Evolutionary conservation across 1,284 basidiomycete genomes (phyloP).

Genomic region (Afroboletus lepidellus): DNA sequence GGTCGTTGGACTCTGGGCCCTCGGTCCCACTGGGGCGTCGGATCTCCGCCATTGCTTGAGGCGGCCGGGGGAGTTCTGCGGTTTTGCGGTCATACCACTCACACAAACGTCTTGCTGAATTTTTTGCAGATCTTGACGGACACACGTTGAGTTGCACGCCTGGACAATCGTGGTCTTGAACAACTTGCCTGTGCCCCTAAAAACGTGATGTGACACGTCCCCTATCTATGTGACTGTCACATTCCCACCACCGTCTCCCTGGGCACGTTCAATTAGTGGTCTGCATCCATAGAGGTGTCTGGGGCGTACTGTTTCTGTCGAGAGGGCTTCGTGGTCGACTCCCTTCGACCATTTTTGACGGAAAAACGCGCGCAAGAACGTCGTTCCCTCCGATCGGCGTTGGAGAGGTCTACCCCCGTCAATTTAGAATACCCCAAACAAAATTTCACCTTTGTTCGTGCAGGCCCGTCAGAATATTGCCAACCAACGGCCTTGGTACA

Average conservation of each 20-base stretch:
- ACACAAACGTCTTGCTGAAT: conserved; percentile 29
- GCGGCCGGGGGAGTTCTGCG: not conserved
- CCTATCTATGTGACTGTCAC: conserved; percentile 34
- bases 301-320: conserved; percentile 5
- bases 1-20: conserved; percentile 2
- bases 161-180: conserved; percentile 29
- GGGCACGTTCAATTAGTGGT: conserved; percentile 10
- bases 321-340: not conserved
- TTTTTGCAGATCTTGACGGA: conserved; percentile 26
- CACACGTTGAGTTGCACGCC: conserved; percentile 32
- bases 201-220: conserved; percentile 31
- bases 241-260: conserved; percentile 15
- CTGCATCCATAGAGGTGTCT: not conserved
- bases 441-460: conserved; percentile 6
- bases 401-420: conserved; percentile 3
- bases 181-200: conserved; percentile 28
- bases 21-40: conserved; percentile 3
- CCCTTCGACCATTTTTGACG: not conserved
- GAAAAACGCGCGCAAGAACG: not conserved
- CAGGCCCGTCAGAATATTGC: not conserved
- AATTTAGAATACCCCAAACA: not conserved
- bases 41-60: conserved; percentile 12
- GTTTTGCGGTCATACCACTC: conserved; percentile 26
- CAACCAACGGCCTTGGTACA: not conserved
- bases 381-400: conserved; percentile 2